Base-by-base conservation (phyloP, 2,329 filamentous ascomycete genomes). In the Parafenestella ontariensis region DNA sequence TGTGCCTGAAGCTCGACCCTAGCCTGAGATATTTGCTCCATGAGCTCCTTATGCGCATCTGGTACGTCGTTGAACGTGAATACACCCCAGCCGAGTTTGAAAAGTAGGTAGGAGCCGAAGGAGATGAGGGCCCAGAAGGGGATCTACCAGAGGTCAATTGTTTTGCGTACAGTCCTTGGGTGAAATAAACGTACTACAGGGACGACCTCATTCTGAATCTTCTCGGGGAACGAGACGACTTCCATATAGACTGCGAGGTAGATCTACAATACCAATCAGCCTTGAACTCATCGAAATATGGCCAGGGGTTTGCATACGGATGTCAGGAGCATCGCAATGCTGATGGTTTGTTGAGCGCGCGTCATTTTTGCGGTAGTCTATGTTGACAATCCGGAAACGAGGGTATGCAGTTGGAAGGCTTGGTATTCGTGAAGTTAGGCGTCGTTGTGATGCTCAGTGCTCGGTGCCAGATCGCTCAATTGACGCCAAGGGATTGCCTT, bases 41-140 rank as follows among this genome's bases (percentile, higher is more conserved):
- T 92, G 68, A 99, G 81, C 79, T 97, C 93, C 74, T 88, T 86
- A 78, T 98, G 90, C 47, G 95, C 95, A 58, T 91, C 85, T 49
- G 94, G 93, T 44, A 96, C 92, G 78, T 98, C 93, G 82, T 96
- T 95, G 85, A 99, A 99, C 52, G 92, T 96, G 74, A 96, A 83
- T 68, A 99, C 91, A 62, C 95, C 95, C 81, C 87, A 90, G 69
- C 95, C 95, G 59, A 99, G 89, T 68, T 92, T 91, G 81, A 89
- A 92, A 62, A 99, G 89, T 18, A 99, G 88, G 79, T 92, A 93
- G 59, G 93, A 90, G 77, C 93, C 95, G 73, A 98, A 93, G 20
- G 90, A 88, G 64, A 99, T 90, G 67, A 98, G 83, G 42, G 86
- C 87, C 90, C 94, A 99, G 81, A 97, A 91, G 52, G 95, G 95